Evolutionary conservation across 1,139 yeast genomes (phyloP), one percentile per base, ranked within the genome.

Genomic region (Diutina ranongensis): DNA sequence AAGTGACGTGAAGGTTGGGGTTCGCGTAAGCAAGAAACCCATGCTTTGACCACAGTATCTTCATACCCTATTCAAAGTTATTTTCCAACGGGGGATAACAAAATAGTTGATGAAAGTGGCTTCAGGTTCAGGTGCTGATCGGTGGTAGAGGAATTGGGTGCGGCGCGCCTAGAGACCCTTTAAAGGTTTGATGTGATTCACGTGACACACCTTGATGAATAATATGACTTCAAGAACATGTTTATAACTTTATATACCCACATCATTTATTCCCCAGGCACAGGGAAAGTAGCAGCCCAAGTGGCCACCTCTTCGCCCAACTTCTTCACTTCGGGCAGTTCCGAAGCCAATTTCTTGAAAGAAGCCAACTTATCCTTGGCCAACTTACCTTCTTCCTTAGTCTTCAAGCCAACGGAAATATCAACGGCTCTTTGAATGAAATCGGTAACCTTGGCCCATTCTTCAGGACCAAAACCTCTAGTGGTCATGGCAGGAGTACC

Each of bases 401-500:
- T 55, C 63, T 80, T 82, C 60, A 83, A 70, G 33, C 70, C 72
- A 48, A 72, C 62, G 18, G 89, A 73, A 51, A 83, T 68, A 25
- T 78, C 75, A 50, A 85, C 94, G 28, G 96, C 95, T 35, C 52
- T 46, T n/a, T 88, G 92, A 58, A 89, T 86, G 74, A 82, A 89
- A 51, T 71, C 68, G 50, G 83, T 97, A 57, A 92, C 86, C 63
- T 74, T 80, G 60, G 71, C 76, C 69, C 89, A 92, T 62, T 92
- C 97, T 53, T 74, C 83, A 62, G 82, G 87, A 54, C 86, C 83
- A 61, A 89, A 78, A 58, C 97, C 98, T 72, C 98, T 85, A 51
- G 97, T 86, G 52, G 97, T 78, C 98, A 92, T 92, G 51, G 97
- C 97, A 55, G 98, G 98, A 40, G 98, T 88, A 63, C 98, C 98